Base-by-base conservation (phyloP, 257 asterid genomes). In the Solanum sejunctum region DNA sequence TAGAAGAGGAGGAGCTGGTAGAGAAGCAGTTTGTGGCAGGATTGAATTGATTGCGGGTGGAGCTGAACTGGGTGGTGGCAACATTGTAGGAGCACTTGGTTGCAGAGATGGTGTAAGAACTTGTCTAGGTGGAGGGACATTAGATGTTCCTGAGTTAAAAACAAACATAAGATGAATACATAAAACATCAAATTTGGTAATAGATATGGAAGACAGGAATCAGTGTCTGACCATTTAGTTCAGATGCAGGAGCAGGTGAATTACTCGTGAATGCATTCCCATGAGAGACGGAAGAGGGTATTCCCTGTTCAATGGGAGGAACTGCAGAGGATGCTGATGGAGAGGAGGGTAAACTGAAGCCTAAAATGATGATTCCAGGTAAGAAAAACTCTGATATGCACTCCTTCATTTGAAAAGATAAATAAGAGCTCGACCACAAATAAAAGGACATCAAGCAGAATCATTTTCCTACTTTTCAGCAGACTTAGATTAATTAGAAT, bases 161-260 rank as follows among this genome's bases (percentile, higher is more conserved):
- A 84, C 55, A 84, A 86, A 57, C 80, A 67, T 23, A 83, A 51
- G 64, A 47, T 73, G 64, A 56, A 64, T 41, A 66, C 82, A 28
- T 69, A 83, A 49, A 49, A 21, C 64, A 69, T 51, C 36, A 39
- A 52, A 51, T 51, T 67, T 83, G 67, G 49, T 67, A 58, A 82
- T 61, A 82, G 58, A 82, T 43, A 7, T 58, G 28, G 51, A 61
- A 82, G 20, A 60, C 77, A 82, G 21, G 67, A 52, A 83, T 52
- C 67, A 17, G 60, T 63, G 83, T 77, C 85, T 43, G 87, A 93
- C 95, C 93, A 80, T 86, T 86, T 81, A 90, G 90, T 69, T 80
- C 92, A 84, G 88, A 86, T 70, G 86, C 78, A 66, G 95, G 87
- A 69, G 85, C 23, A 63, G 93, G 93, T 55, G 93, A 87, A 70